phyloP scores from a whole-genome alignment of 1,139 yeast genomes.

The Geotrichum phurueaensis region DNA sequence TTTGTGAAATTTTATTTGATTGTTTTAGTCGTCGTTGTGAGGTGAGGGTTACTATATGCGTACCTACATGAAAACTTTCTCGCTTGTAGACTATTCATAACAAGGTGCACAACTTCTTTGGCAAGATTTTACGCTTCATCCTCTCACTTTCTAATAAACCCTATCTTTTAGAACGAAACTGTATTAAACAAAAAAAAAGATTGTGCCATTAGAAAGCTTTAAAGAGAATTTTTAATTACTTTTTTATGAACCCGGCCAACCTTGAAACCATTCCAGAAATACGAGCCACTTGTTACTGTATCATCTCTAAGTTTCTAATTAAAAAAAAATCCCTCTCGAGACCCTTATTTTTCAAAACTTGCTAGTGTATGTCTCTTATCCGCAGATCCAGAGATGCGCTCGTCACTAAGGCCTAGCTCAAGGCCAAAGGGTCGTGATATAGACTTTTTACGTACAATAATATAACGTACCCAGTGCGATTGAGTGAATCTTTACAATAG shows the following conservation, averaged over 20 bases:
- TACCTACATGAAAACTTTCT: not conserved
- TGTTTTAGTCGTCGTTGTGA: not conserved
- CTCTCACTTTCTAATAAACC: not conserved
- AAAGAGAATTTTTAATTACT: not conserved
- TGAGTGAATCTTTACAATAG: not conserved
- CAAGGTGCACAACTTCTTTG: not conserved
- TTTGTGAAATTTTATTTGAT: not conserved
- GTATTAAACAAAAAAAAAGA: not conserved
- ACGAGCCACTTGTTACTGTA: not conserved
- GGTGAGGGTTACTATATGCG: not conserved
- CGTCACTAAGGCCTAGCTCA: not conserved
- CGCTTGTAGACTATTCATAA: not conserved
- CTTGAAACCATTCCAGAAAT: not conserved
- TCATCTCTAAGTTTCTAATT: not conserved
- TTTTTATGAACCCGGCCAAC: not conserved
- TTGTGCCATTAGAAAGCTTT: not conserved
- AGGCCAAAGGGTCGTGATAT: not conserved
- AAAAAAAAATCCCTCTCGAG: not conserved
- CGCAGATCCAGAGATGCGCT: slow-evolving; percentile 37
- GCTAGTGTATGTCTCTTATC: slow-evolving; percentile 50
- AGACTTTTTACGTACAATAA: not conserved
- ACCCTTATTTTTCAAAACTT: slow-evolving; percentile 39
- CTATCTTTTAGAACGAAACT: not conserved
- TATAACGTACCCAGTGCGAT: not conserved
- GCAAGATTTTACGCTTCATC: not conserved